Evolutionary conservation across 768 basidiomycete genomes (phyloP).

Genomic region (Lepiota subincarnata): DNA sequence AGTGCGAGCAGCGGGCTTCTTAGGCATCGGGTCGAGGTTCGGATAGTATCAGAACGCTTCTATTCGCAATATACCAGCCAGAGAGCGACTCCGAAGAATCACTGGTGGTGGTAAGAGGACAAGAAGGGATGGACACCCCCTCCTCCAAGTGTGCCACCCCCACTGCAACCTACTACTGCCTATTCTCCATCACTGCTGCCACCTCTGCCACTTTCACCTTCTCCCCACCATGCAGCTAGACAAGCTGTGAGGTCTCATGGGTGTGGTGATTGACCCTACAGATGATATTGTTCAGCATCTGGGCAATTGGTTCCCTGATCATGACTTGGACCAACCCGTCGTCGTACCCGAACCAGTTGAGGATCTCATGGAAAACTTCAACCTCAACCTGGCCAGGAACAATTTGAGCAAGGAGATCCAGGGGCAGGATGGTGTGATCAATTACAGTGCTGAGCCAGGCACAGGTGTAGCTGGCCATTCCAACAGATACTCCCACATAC

Average conservation of each 20-base stretch:
- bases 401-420: no score
- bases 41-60: no score
- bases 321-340: constrained; percentile 84
- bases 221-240: not conserved
- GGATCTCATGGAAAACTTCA: constrained; percentile 4
- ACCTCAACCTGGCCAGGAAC: constrained; percentile 1
- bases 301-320: constrained; percentile 82
- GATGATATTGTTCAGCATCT: constrained; percentile 79
- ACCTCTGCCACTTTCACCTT: not conserved
- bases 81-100: no score
- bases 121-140: no score
- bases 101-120: no score
- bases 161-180: not conserved
- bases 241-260: not conserved
- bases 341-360: constrained; percentile 45
- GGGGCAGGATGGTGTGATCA: no score
- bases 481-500: constrained; percentile 7
- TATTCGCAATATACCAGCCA: no score
- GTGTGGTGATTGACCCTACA: constrained; percentile 57
- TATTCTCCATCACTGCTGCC: not conserved
- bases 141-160: not conserved
- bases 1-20: no score
- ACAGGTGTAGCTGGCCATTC: not conserved
- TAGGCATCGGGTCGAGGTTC: no score
- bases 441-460: no score